Evolutionary conservation across 106 monocot species (phyloP).

Genomic region (Dactylorhiza incarnata): DNA sequence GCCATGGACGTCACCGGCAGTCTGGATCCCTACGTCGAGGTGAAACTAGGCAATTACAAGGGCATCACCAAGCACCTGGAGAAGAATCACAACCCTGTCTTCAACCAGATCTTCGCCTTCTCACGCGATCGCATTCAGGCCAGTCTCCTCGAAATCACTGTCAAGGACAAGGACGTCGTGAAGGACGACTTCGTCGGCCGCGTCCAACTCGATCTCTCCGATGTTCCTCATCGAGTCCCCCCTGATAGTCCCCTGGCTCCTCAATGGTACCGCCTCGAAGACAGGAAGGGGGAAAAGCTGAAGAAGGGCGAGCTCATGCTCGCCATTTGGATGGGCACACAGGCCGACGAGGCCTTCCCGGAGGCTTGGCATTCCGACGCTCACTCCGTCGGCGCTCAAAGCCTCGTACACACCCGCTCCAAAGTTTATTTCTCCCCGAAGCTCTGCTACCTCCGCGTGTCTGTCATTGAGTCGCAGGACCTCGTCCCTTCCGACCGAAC

Average conservation of each 20-base stretch:
- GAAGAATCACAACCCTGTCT: slow-evolving; percentile 64
- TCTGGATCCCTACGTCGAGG: slow-evolving; percentile 81
- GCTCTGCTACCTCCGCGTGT: slow-evolving; percentile 68
- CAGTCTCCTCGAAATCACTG: slow-evolving; percentile 50
- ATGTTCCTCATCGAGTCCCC: slow-evolving; percentile 62
- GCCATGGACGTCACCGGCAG: slow-evolving; percentile 55
- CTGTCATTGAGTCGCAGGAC: slow-evolving; percentile 79
- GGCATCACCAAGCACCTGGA: slow-evolving; percentile 52
- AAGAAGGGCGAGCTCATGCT: slow-evolving; percentile 76
- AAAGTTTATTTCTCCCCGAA: slow-evolving; percentile 97
- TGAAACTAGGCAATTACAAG: slow-evolving; percentile 83
- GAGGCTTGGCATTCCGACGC: slow-evolving; percentile 85
- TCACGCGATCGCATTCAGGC: slow-evolving; percentile 53
- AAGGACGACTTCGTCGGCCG: slow-evolving; percentile 75
- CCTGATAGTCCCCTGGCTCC: slow-evolving; percentile 85
- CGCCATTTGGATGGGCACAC: slow-evolving; percentile 84
- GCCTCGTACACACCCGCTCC: slow-evolving; percentile 48
- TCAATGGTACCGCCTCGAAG: slow-evolving; percentile 74
- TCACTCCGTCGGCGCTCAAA: slow-evolving; percentile 26
- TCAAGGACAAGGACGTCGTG: slow-evolving; percentile 67
- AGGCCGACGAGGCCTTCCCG: slow-evolving; percentile 90
- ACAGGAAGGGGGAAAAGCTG: slow-evolving; percentile 49
- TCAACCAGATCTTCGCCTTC: slow-evolving; percentile 82
- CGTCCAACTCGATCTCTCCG: slow-evolving; percentile 46
- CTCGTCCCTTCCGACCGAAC: slow-evolving; percentile 35